Conservation (phyloP, 306 rosid species). For the Hippophae tibetana region DNA sequence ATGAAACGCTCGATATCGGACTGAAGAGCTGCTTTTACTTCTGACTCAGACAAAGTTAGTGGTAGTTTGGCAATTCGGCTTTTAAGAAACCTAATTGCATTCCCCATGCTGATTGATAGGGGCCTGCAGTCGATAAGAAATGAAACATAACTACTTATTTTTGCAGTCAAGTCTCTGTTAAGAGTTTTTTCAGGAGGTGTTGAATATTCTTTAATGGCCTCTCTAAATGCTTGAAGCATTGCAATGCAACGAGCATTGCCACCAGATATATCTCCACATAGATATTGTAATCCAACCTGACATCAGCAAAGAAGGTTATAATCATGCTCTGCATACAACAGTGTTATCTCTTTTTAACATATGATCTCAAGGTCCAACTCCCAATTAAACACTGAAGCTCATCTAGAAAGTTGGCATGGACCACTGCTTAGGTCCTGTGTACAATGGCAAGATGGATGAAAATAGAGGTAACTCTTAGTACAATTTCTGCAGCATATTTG, state of each 20-base stretch:
- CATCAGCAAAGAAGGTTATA: constrained; percentile 4
- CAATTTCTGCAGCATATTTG: not conserved
- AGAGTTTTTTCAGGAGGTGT: constrained; percentile 60
- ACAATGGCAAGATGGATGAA: not conserved
- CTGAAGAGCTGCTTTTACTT: constrained; percentile 58
- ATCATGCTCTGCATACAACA: constrained; percentile 1
- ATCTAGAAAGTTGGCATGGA: constrained; percentile 5
- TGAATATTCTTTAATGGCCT: constrained; percentile 63
- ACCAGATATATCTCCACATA: constrained; percentile 65
- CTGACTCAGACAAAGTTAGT: constrained; percentile 43
- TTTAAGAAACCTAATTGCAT: constrained; percentile 68
- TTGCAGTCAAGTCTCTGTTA: constrained; percentile 66
- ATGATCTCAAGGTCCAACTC: constrained; percentile 24
- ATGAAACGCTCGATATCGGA: constrained; percentile 67
- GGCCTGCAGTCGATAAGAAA: constrained; percentile 77
- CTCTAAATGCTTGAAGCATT: constrained; percentile 78
- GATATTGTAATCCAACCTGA: constrained; percentile 73
- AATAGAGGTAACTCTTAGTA: not conserved
- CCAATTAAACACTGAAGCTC: constrained; percentile 2
- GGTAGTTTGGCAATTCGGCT: constrained; percentile 56
- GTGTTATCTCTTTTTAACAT: constrained; percentile 28
- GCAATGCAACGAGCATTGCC: constrained; percentile 83
- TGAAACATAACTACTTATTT: constrained; percentile 64
- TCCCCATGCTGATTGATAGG: constrained; percentile 84
- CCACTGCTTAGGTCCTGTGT: not conserved